Conservation (phyloP, 192 early-diverging fungal genomes). For the Podila epicladia region DNA sequence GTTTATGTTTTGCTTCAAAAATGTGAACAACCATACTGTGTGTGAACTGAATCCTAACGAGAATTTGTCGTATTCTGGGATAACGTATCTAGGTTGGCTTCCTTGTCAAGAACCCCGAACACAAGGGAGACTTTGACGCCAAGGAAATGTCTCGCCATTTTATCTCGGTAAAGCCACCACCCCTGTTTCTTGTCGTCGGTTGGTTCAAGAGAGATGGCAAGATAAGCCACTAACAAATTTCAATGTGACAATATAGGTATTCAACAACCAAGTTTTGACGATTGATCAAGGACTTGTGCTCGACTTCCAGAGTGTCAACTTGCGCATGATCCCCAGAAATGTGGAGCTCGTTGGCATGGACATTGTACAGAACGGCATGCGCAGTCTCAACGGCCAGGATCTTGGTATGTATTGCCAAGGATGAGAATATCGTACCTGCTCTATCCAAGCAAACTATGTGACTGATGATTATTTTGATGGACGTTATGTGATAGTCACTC, state of each 20-base stretch:
- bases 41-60: neutral
- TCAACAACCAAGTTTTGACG: constrained; percentile 85
- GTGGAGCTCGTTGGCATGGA: constrained; percentile 68
- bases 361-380: constrained; percentile 55
- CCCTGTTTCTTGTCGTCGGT: neutral
- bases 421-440: neutral
- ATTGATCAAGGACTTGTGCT: constrained; percentile 80
- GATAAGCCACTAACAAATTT: too few relatives aligned
- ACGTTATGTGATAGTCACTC: neutral
- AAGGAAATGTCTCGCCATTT: constrained; percentile 78
- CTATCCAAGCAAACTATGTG: too few relatives aligned
- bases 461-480: too few relatives aligned
- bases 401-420: constrained; percentile 22
- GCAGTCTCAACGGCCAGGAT: constrained; percentile 21
- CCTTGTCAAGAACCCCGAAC: constrained; percentile 58
- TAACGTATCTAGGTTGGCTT: constrained; percentile 65
- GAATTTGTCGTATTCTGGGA: neutral
- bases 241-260: constrained; percentile 49
- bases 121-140: constrained; percentile 70
- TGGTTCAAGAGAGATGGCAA: too few relatives aligned
- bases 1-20: neutral
- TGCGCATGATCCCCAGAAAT: constrained; percentile 53
- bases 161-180: constrained; percentile 45
- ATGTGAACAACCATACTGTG: neutral
- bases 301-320: constrained; percentile 83